phyloP scores from a whole-genome alignment of 768 basidiomycete genomes.

The Podaxis sp. region DNA sequence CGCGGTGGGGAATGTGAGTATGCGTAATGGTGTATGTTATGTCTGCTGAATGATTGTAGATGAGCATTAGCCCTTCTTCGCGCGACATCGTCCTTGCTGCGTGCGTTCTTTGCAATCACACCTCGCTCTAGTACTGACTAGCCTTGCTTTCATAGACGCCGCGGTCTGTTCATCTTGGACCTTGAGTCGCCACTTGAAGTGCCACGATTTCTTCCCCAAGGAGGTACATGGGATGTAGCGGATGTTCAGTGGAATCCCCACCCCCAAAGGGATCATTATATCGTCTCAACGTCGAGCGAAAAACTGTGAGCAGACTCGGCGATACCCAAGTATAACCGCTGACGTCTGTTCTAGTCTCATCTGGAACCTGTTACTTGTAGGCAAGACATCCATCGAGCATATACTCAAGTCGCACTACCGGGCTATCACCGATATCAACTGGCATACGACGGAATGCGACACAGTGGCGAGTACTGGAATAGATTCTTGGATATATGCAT shows the following conservation, averaged over 20 bases:
- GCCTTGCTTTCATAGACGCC: constrained; percentile 45
- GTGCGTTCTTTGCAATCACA: constrained; percentile 39
- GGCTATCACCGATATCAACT: constrained; percentile 97
- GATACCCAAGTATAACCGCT: background rate
- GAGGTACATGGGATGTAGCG: constrained; percentile 94
- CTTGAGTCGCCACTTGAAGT: constrained; percentile 82
- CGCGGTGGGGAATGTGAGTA: constrained; percentile 78
- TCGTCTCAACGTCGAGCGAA: constrained; percentile 86
- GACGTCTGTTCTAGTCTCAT: constrained; percentile 56
- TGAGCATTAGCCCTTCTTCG: constrained; percentile 88
- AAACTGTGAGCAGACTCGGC: constrained; percentile 59
- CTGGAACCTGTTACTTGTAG: constrained; percentile 83
- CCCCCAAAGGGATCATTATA: constrained; percentile 69
- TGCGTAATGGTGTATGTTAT: background rate
- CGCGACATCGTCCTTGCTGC: constrained; percentile 90
- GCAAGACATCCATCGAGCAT: constrained; percentile 80
- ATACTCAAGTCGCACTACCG: constrained; percentile 89
- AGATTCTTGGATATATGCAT: constrained; percentile 93
- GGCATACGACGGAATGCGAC: constrained; percentile 86
- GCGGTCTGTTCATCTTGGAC: constrained; percentile 95
- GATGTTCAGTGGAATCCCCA: constrained; percentile 95
- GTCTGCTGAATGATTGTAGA: constrained; percentile 42
- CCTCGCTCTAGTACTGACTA: background rate
- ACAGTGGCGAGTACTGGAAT: constrained; percentile 88
- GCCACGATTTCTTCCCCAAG: constrained; percentile 93